phyloP scores from a whole-genome alignment of 2,329 filamentous ascomycete genomes.

The Aspergillus vadensis region DNA sequence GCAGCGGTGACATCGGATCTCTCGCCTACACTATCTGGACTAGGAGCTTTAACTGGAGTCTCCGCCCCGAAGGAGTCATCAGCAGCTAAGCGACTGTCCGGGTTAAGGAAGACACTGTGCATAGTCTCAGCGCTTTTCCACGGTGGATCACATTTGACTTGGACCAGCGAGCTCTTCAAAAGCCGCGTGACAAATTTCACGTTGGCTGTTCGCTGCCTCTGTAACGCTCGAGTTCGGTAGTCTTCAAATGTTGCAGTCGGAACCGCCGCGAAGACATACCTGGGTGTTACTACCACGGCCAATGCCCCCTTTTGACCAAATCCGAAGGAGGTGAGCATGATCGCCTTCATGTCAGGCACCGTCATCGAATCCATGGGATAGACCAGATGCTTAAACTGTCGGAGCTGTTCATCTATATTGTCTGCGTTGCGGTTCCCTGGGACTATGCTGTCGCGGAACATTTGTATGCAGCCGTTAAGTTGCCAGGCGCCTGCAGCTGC shows the following conservation, averaged over 20 bases:
- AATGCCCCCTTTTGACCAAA: constrained; percentile 51
- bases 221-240: constrained; percentile 15
- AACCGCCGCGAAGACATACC: constrained; percentile 39
- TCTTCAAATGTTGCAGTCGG: constrained; percentile 10
- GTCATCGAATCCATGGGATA: constrained; percentile 34
- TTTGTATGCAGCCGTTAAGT: constrained; percentile 95
- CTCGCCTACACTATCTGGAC: not conserved
- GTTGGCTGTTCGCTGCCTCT: constrained; percentile 14
- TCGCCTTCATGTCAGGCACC: constrained; percentile 35
- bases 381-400: constrained; percentile 34
- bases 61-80: not conserved
- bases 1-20: not conserved
- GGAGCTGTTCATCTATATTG: constrained; percentile 68
- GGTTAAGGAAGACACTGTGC: constrained; percentile 19
- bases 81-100: constrained; percentile 13
- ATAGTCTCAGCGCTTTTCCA: constrained; percentile 16
- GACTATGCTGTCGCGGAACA: constrained; percentile 85
- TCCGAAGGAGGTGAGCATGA: constrained; percentile 47
- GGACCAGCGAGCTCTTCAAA: constrained; percentile 18
- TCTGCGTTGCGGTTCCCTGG: constrained; percentile 96
- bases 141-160: constrained; percentile 19
- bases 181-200: constrained; percentile 16
- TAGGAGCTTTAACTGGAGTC: not conserved
- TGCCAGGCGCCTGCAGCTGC: constrained; percentile 98
- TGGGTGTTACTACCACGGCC: constrained; percentile 39